These are phyloP conservation scores for Arctium lappa DNA, from an alignment of 129 eudicot species.

Conservation along the genomic window DNA sequence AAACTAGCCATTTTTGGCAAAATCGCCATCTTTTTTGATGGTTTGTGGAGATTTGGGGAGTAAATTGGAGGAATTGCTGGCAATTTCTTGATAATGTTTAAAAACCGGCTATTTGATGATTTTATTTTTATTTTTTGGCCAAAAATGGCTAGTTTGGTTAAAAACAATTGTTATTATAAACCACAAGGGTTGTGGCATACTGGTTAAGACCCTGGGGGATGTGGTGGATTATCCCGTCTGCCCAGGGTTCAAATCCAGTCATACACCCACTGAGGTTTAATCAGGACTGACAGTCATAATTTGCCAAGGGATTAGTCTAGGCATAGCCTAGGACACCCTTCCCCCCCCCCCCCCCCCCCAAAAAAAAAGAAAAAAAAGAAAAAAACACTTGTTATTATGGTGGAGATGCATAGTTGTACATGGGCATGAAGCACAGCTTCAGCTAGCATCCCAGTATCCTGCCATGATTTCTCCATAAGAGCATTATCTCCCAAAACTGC, in stretches of 20 bases:
- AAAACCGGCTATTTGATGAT: background rate
- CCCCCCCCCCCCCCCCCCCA: no score
- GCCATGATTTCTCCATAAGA: conserved; percentile 98
- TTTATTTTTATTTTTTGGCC: background rate
- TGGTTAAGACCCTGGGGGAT: no score
- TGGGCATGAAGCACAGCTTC: conserved; percentile 99
- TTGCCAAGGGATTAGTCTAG: no score
- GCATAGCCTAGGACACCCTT: no score
- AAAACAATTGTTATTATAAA: no score
- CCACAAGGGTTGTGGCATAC: no score
- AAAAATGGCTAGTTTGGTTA: background rate
- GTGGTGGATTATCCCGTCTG: no score
- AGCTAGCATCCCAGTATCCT: conserved; percentile 98
- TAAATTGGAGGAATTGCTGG: no score
- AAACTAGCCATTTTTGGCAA: background rate
- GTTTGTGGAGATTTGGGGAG: background rate
- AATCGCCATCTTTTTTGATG: background rate
- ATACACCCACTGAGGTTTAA: no score
- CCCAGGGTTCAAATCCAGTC: no score
- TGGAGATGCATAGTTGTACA: conserved; percentile 36
- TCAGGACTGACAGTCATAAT: no score
- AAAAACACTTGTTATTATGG: background rate
- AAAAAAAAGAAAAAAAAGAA: background rate
- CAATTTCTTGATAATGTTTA: background rate
- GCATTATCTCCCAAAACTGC: conserved; percentile 95